Conservation (phyloP, 305 asterid species). For the Euphrasia arctica region DNA sequence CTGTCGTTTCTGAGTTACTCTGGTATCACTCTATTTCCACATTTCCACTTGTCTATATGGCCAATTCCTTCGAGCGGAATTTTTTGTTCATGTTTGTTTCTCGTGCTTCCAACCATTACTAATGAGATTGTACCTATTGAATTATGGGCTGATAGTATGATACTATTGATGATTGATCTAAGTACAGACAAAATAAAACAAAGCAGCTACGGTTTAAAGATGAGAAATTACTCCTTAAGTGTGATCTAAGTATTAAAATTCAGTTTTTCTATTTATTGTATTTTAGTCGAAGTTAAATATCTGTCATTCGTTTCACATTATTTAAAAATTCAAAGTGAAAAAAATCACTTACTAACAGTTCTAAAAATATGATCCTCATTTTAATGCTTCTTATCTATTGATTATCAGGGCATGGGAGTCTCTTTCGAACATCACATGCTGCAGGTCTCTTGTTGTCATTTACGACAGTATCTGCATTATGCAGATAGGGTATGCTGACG, state of each 20-base stretch:
- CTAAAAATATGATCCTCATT: background rate
- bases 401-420: slow-evolving; percentile 88
- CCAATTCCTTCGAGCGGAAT: background rate
- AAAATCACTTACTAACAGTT: background rate
- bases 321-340: too few species aligned
- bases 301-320: too few species aligned
- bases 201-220: too few species aligned
- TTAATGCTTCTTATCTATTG: slow-evolving; percentile 22
- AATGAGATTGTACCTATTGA: background rate
- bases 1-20: slow-evolving; percentile 62
- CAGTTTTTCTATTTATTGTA: too few species aligned
- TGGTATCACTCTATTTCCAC: slow-evolving; percentile 43
- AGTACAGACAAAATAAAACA: too few species aligned
- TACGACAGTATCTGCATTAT: slow-evolving; percentile 71
- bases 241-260: too few species aligned
- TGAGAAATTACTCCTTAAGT: too few species aligned
- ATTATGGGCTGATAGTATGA: background rate
- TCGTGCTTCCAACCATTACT: background rate
- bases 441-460: slow-evolving; percentile 73
- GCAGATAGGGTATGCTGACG: slow-evolving; percentile 75
- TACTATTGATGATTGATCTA: too few species aligned
- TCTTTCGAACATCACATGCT: slow-evolving; percentile 74
- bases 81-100: too few species aligned
- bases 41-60: background rate
- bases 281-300: too few species aligned